These are phyloP conservation scores for Trichomonascaceae sp. DNA, from an alignment of 1,139 yeast species.

Conservation along the genomic window DNA sequence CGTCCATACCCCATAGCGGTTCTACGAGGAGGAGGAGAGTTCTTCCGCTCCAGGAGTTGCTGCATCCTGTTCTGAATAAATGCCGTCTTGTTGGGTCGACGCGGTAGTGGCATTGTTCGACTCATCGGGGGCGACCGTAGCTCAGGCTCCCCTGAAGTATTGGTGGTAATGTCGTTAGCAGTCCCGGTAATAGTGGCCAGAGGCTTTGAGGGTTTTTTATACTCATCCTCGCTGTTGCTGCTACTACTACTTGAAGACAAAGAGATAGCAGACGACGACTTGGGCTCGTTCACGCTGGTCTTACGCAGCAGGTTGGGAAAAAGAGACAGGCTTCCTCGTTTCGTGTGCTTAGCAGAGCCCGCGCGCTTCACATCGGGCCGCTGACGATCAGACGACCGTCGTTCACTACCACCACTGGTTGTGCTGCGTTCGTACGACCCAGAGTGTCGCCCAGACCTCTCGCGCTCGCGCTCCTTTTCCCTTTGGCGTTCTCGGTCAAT, in stretches of 20 bases:
- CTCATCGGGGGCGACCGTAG: too few species aligned
- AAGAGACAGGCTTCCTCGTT: neutral
- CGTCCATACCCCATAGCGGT: slow-evolving; percentile 71
- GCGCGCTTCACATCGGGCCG: too few species aligned
- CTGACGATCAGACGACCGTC: neutral
- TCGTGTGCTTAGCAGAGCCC: neutral
- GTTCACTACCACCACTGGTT: neutral
- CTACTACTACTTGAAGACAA: too few species aligned
- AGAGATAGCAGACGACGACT: neutral
- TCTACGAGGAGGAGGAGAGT: slow-evolving; percentile 36
- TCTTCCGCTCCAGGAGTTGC: slow-evolving; percentile 36
- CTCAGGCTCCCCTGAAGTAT: too few species aligned
- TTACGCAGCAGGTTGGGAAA: neutral
- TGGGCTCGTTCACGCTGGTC: neutral
- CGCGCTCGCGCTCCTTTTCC: too few species aligned
- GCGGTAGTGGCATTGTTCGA: neutral
- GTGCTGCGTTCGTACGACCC: neutral
- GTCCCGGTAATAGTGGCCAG: too few species aligned
- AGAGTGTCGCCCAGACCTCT: too few species aligned
- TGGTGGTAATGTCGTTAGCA: neutral
- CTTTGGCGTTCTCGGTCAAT: too few species aligned
- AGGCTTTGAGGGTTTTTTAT: neutral
- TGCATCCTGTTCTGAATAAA: slow-evolving; percentile 54
- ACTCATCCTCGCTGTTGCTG: neutral
- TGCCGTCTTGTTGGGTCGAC: neutral